Evolutionary conservation across 805 yeast genomes (phyloP).

Genomic region (Maudiozyma serrabonitensis): DNA sequence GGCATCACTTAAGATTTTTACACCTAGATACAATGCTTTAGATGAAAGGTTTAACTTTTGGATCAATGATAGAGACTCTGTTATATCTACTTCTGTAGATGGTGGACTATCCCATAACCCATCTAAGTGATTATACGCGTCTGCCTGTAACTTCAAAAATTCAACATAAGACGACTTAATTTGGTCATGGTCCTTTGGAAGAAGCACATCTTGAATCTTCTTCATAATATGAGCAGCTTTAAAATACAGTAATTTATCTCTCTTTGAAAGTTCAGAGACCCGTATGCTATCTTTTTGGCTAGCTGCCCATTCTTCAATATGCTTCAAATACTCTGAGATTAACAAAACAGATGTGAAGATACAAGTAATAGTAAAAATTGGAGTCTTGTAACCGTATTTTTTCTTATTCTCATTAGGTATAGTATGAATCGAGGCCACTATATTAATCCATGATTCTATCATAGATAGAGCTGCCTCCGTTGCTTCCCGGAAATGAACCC

Average conservation of each 20-base stretch:
- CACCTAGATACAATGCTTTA: constrained; percentile 58
- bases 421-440: constrained; percentile 39
- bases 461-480: constrained; percentile 48
- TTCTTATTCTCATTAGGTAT: constrained; percentile 30
- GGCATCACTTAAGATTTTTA: constrained; percentile 70
- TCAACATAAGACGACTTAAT: constrained; percentile 43
- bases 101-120: constrained; percentile 18
- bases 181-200: constrained; percentile 39
- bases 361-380: constrained; percentile 66
- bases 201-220: constrained; percentile 48
- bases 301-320: constrained; percentile 40
- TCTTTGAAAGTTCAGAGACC: constrained; percentile 20
- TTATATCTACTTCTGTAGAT: constrained; percentile 31
- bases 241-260: constrained; percentile 54
- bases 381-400: constrained; percentile 55
- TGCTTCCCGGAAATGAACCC: constrained; percentile 58
- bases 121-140: constrained; percentile 40
- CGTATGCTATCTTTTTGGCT: constrained; percentile 9
- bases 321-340: constrained; percentile 49
- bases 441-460: constrained; percentile 61
- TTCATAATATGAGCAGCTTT: constrained; percentile 50
- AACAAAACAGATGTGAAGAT: constrained; percentile 48
- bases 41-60: constrained; percentile 42
- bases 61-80: constrained; percentile 40
- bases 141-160: constrained; percentile 44